These are phyloP conservation scores for Gymnopilus dilepis DNA, from an alignment of 768 basidiomycete species.

Conservation along the genomic window DNA sequence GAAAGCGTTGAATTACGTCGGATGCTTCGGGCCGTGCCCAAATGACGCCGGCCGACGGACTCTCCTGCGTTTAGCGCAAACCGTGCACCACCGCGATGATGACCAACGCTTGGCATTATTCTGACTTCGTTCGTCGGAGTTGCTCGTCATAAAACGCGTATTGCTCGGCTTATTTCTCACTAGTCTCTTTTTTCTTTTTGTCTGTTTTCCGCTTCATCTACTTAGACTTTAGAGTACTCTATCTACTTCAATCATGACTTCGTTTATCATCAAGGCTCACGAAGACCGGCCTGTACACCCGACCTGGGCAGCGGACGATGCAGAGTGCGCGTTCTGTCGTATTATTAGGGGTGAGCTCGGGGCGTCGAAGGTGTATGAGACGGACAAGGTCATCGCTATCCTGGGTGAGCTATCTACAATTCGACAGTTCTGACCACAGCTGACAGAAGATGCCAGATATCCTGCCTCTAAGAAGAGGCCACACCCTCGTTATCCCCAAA, in stretches of 20 bases:
- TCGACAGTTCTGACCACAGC: not conserved
- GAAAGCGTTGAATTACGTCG: not conserved
- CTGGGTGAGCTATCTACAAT: slow-evolving; percentile 47
- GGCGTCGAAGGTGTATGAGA: slow-evolving; percentile 60
- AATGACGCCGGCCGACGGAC: not conserved
- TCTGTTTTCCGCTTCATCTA: not conserved
- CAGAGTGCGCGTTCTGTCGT: slow-evolving; percentile 67
- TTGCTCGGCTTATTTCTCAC: not conserved
- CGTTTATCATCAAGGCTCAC: slow-evolving; percentile 73
- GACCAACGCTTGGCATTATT: not conserved
- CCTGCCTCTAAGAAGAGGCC: slow-evolving; percentile 67
- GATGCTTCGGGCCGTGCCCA: not conserved
- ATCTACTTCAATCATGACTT: slow-evolving; percentile 56
- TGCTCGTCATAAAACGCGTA: not conserved
- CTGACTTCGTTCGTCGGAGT: not conserved
- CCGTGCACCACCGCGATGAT: not conserved
- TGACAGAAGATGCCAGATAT: slow-evolving; percentile 51
- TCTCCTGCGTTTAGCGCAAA: not conserved
- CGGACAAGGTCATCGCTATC: slow-evolving; percentile 66
- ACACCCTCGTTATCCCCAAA: slow-evolving; percentile 76
- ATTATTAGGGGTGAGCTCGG: slow-evolving; percentile 58
- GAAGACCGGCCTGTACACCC: slow-evolving; percentile 47
- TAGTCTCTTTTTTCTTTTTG: not conserved
- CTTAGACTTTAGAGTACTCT: not conserved
- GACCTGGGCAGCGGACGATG: slow-evolving; percentile 57